Conservation (phyloP, 768 basidiomycete species). For the Pulveroboletus sp. region DNA sequence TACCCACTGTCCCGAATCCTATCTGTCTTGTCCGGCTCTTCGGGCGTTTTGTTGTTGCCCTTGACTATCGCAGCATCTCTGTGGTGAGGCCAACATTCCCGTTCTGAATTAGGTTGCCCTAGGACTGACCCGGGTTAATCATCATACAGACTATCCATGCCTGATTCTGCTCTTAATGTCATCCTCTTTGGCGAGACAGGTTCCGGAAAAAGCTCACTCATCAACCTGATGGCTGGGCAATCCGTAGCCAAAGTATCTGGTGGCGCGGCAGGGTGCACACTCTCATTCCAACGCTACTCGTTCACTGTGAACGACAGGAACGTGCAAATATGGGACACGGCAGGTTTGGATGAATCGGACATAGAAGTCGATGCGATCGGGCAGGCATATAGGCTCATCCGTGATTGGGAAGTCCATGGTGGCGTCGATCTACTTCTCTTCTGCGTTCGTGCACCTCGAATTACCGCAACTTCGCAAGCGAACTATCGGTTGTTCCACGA, state of each 20-base stretch:
- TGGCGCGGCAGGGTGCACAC: background rate
- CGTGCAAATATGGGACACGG: background rate
- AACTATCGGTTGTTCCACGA: constrained; percentile 2
- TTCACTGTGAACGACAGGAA: background rate
- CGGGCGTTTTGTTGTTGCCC: background rate
- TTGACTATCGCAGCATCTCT: background rate
- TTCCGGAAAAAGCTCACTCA: background rate
- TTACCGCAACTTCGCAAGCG: background rate
- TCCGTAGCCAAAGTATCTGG: background rate
- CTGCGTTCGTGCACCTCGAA: constrained; percentile 1
- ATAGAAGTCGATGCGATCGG: background rate
- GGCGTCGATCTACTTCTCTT: constrained; percentile 1
- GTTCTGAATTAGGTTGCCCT: background rate
- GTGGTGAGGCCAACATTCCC: background rate
- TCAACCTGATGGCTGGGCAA: constrained; percentile 1
- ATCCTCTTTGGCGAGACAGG: background rate
- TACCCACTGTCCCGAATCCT: background rate
- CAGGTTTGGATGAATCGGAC: background rate
- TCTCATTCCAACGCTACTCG: background rate
- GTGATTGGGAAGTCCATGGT: background rate
- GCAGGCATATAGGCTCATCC: background rate
- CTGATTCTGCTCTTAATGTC: background rate
- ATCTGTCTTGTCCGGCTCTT: background rate
- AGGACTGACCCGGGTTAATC: background rate
- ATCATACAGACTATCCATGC: background rate